Conservation (phyloP, 768 basidiomycete genomes). For the Xerocomellus dryophilus region DNA sequence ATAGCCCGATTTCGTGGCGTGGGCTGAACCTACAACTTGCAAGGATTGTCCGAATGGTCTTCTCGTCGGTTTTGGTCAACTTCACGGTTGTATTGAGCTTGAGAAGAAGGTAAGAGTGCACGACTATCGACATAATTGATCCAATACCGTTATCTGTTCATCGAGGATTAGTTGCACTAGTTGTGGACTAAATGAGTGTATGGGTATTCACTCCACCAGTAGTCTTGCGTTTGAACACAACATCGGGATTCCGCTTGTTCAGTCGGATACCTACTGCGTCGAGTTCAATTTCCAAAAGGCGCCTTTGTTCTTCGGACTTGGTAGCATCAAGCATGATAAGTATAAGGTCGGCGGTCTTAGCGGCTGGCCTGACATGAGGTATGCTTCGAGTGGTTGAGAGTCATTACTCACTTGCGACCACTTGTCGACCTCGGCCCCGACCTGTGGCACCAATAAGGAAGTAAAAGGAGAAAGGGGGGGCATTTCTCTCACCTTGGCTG, state of each 20-base stretch:
- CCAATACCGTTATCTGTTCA: constrained; percentile 62
- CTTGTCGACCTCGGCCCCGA: constrained; percentile 91
- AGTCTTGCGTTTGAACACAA: constrained; percentile 91
- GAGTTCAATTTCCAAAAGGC: constrained; percentile 85
- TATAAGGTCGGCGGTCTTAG: constrained; percentile 91
- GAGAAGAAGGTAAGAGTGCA: not conserved
- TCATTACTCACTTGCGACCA: constrained; percentile 70
- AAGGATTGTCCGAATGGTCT: constrained; percentile 88
- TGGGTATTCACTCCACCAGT: constrained; percentile 75
- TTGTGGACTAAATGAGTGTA: not conserved
- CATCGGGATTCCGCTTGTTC: constrained; percentile 87
- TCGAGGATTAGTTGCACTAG: not conserved
- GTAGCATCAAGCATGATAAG: constrained; percentile 91
- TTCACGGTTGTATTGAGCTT: constrained; percentile 90
- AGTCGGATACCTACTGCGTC: constrained; percentile 96
- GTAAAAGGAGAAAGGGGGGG: not conserved
- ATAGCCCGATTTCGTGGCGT: not conserved
- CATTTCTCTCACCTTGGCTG: constrained; percentile 53
- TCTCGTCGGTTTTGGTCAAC: constrained; percentile 91
- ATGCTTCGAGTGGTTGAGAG: not conserved
- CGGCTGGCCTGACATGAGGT: constrained; percentile 42
- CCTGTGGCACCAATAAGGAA: constrained; percentile 35
- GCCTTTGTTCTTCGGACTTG: constrained; percentile 88
- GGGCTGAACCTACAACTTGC: constrained; percentile 63
- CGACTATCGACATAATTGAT: not conserved